Percentiles rank a stretch among this genome's conserved stretches.
phyloP scores from a whole-genome alignment of 805 yeast species.

The Jamesozyma gamospora region DNA sequence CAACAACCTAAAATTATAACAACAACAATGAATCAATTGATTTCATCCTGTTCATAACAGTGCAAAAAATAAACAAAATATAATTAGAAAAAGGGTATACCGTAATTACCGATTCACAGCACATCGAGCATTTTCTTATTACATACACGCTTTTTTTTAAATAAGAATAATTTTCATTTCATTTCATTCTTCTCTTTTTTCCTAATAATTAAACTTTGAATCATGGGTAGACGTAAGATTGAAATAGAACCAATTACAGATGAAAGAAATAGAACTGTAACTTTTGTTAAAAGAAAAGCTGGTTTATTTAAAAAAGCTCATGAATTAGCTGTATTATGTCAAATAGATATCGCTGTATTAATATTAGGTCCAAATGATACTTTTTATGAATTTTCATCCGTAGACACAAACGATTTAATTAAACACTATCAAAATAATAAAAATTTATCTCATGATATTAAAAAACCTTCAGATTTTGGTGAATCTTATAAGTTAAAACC shows the following conservation, averaged over 20 bases:
- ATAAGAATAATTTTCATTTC: no score
- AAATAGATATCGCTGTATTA: conserved; percentile 84
- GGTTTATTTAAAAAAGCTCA: conserved; percentile 70
- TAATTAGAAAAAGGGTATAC: no score
- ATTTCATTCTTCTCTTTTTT: no score
- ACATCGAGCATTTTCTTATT: no score
- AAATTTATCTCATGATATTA: conserved; percentile 41
- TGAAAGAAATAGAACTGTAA: conserved; percentile 58
- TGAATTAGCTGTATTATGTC: conserved; percentile 73
- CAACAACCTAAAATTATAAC: no score
- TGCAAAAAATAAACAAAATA: no score
- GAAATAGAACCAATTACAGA: conserved; percentile 86
- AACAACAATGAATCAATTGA: no score
- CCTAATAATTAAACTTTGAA: background rate
- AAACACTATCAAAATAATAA: conserved; percentile 30
- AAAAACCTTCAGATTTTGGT: conserved; percentile 59
- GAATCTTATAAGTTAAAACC: conserved; percentile 34
- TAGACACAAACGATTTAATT: conserved; percentile 47
- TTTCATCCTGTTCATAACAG: no score
- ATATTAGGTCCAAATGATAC: conserved; percentile 76
- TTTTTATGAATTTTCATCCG: conserved; percentile 75
- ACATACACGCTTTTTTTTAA: no score
- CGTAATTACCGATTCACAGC: no score
- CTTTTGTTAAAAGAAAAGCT: conserved; percentile 89
- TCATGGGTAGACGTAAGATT: conserved; percentile 94